Conservation (phyloP, 495 filamentous ascomycete genomes). For the Staphylotrichum tortipilum region DNA sequence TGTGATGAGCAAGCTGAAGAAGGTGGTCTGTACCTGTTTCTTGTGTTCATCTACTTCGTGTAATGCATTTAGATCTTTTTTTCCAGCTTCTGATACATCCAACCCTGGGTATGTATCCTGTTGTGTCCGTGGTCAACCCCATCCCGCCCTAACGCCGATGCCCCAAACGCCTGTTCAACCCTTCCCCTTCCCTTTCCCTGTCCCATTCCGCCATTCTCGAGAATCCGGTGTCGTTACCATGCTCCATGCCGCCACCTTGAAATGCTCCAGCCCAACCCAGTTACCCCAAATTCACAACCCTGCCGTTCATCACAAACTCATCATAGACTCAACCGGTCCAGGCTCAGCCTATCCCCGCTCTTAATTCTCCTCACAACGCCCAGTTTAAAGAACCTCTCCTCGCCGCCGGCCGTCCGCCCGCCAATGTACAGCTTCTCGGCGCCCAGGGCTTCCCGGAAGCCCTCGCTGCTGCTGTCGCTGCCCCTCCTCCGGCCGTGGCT, state of each 20-base stretch:
- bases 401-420: slow-evolving; percentile 71
- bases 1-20: not conserved
- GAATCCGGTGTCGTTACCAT: not conserved
- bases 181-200: not conserved
- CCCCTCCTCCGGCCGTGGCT: slow-evolving; percentile 51
- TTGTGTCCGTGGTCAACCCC: not conserved
- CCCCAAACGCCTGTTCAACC: not conserved
- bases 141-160: not conserved
- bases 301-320: not conserved
- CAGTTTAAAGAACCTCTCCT: slow-evolving; percentile 77
- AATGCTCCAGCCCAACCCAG: too few species aligned
- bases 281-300: not conserved
- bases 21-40: not conserved
- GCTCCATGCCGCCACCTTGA: not conserved
- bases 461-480: slow-evolving; percentile 68
- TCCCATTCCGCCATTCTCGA: not conserved
- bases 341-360: slow-evolving; percentile 47
- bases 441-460: slow-evolving; percentile 67
- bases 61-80: not conserved
- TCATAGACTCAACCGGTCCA: slow-evolving; percentile 51
- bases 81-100: not conserved
- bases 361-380: slow-evolving; percentile 47
- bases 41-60: not conserved
- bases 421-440: slow-evolving; percentile 83
- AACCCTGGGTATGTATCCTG: not conserved